phyloP scores from a whole-genome alignment of 345 rosid species.

The Gossypium bickii region DNA sequence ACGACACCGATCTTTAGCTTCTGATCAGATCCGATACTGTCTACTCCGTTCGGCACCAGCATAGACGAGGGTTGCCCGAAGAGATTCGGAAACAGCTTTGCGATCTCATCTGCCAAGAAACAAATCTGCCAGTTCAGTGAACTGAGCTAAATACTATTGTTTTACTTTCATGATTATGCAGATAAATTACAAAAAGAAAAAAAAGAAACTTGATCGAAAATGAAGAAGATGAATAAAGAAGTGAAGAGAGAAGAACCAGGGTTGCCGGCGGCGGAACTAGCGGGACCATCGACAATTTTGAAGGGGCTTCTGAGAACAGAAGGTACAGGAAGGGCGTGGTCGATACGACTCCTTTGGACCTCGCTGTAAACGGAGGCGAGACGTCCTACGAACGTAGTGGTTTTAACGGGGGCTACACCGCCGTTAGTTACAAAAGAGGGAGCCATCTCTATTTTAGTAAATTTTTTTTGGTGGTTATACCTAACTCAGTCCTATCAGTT shows the following conservation, averaged over 20 bases:
- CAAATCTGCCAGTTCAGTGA: not conserved
- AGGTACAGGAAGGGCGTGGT: slow-evolving; percentile 70
- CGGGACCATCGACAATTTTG: slow-evolving; percentile 77
- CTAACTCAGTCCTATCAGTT: slow-evolving; percentile 20
- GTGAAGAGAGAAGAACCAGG: slow-evolving; percentile 47
- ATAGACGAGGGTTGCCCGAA: slow-evolving; percentile 83
- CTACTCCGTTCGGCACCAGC: slow-evolving; percentile 42
- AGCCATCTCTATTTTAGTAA: slow-evolving; percentile 37
- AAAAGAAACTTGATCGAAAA: not conserved
- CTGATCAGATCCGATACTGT: slow-evolving; percentile 32
- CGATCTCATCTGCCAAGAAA: slow-evolving; percentile 62
- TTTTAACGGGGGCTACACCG: slow-evolving; percentile 30
- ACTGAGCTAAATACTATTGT: not conserved
- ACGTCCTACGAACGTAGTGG: slow-evolving; percentile 48
- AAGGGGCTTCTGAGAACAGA: slow-evolving; percentile 65
- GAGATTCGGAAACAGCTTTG: slow-evolving; percentile 79
- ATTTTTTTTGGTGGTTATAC: not conserved
- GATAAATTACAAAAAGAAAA: not conserved
- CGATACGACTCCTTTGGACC: slow-evolving; percentile 77
- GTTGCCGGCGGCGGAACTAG: slow-evolving; percentile 91
- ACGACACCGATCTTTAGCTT: slow-evolving; percentile 90
- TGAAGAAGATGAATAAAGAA: slow-evolving; percentile 4
- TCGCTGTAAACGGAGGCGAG: slow-evolving; percentile 76
- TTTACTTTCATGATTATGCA: not conserved
- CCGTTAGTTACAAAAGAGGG: slow-evolving; percentile 51